Evolutionary conservation across 2,329 filamentous ascomycete genomes (phyloP), one percentile per base, ranked within the genome.

Genomic region (Dactylellina leptospora): DNA sequence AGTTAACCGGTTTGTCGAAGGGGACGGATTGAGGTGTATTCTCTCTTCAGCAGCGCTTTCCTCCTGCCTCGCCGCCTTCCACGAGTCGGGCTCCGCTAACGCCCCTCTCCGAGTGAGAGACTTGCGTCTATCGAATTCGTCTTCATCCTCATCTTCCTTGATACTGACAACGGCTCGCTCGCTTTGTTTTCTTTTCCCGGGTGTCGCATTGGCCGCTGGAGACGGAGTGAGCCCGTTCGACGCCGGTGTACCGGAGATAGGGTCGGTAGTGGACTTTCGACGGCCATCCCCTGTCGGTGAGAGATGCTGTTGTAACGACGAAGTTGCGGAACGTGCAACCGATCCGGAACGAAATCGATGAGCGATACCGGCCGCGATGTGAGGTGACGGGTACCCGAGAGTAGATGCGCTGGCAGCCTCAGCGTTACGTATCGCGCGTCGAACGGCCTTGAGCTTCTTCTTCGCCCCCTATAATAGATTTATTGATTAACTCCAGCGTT

Each of bases 371-470:
- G 53, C 53, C 6, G 68, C 53, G 27, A 55, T 44, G 23, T 45
- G 22, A 18, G 68, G 68, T 2, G 68, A 72, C 4, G 53, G 59
- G n/a, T 59, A 22, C 10, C 58, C 55, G 54, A 72, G 53, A 18
- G 68, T 59, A 6, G 68, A 54, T 42, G 54, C 86, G 85, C 68
- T 82, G 80, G 71, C 85, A 82, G 78, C 86, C 80, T 82, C 86
- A 81, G 82, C 81, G 76, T 81, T 84, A 61, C 85, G 84, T 73
- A 95, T 85, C 69, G 92, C 91, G 73, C 89, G 86, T 22, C 85
- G 81, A 56, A 97, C 88, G 63, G 87, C 88, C 80, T 97, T 97
- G 80, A 97, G 85, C 79, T 92, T 89, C 82, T 97, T 97, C 82
- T 97, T 97, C 72, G 92, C 93, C 51, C 79, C 78, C 85, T 88